A percentile compares a stretch with the other conserved stretches of the same genome.
These are phyloP conservation scores for Stephanocyclus meneghinianus DNA, from an alignment of 352 stramenopile species.

Conservation along the genomic window DNA sequence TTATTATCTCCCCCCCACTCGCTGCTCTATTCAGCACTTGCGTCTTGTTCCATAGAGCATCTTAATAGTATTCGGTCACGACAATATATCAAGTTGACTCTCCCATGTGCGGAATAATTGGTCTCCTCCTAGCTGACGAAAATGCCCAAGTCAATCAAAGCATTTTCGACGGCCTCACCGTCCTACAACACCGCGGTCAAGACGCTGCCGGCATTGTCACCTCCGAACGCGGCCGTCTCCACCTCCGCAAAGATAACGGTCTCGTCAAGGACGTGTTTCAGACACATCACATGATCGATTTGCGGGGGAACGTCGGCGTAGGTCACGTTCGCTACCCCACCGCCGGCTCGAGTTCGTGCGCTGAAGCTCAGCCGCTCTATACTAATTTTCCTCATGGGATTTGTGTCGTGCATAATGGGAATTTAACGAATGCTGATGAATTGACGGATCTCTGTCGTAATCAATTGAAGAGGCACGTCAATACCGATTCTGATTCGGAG, in stretches of 20 bases:
- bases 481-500: slow-evolving; percentile 98
- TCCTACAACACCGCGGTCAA: slow-evolving; percentile 97
- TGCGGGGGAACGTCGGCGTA: slow-evolving; percentile 94
- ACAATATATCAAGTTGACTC: neutral
- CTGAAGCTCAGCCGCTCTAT: slow-evolving; percentile 92
- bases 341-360: slow-evolving; percentile 84
- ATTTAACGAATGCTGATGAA: slow-evolving; percentile 97
- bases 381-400: slow-evolving; percentile 99
- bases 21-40: neutral
- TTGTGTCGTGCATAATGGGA: slow-evolving; percentile 97
- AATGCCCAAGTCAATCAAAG: slow-evolving; percentile 85
- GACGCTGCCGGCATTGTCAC: slow-evolving; percentile 96
- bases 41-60: neutral
- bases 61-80: neutral
- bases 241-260: slow-evolving; percentile 98
- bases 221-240: slow-evolving; percentile 86
- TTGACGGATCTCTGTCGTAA: slow-evolving; percentile 89
- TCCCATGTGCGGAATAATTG: slow-evolving; percentile 98
- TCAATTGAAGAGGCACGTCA: slow-evolving; percentile 89
- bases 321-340: slow-evolving; percentile 98
- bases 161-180: slow-evolving; percentile 95
- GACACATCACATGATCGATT: slow-evolving; percentile 94
- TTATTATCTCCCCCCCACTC: neutral
- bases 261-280: slow-evolving; percentile 98
- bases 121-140: slow-evolving; percentile 92